phyloP scores from a whole-genome alignment of 306 rosid genomes.

The Astragalus glycyphyllos region DNA sequence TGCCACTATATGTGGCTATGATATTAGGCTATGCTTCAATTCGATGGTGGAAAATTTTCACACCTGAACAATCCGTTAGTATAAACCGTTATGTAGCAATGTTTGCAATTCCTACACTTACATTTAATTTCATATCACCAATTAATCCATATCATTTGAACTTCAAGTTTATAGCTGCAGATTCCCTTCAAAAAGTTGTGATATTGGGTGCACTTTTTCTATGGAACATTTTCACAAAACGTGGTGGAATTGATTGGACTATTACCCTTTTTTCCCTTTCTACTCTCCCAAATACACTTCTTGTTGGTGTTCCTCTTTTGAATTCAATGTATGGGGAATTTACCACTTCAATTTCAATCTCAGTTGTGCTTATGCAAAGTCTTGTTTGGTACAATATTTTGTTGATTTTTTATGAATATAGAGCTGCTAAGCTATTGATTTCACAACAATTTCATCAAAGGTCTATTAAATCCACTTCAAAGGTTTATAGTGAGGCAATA shows the following conservation, averaged over 20 bases:
- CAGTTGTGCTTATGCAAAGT: conserved; percentile 70
- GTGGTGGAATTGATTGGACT: conserved; percentile 60
- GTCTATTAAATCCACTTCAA: conserved; percentile 69
- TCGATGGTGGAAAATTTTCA: conserved; percentile 55
- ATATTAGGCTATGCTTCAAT: conserved; percentile 44
- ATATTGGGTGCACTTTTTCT: conserved; percentile 6
- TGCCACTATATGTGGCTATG: conserved; percentile 49
- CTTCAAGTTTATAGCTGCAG: conserved; percentile 35
- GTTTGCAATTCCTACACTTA: conserved; percentile 41
- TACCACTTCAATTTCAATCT: conserved; percentile 66
- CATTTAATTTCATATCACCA: conserved; percentile 29
- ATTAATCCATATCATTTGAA: conserved; percentile 49
- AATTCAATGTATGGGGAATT: conserved; percentile 83
- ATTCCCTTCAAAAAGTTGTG: conserved; percentile 47
- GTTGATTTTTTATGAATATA: conserved; percentile 72
- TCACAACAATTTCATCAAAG: conserved; percentile 65
- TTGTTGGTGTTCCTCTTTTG: conserved; percentile 79
- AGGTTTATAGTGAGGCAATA: conserved; percentile 57
- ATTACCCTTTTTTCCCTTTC: conserved; percentile 77
- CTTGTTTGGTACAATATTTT: conserved; percentile 76
- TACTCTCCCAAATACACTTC: conserved; percentile 81
- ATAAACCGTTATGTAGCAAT: conserved; percentile 45
- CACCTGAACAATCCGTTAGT: conserved; percentile 43
- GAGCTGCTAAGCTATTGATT: conserved; percentile 71
- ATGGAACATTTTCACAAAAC: conserved; percentile 45